Conservation (phyloP, 2,329 filamentous ascomycete genomes). For the Xylariaceae sp. region DNA sequence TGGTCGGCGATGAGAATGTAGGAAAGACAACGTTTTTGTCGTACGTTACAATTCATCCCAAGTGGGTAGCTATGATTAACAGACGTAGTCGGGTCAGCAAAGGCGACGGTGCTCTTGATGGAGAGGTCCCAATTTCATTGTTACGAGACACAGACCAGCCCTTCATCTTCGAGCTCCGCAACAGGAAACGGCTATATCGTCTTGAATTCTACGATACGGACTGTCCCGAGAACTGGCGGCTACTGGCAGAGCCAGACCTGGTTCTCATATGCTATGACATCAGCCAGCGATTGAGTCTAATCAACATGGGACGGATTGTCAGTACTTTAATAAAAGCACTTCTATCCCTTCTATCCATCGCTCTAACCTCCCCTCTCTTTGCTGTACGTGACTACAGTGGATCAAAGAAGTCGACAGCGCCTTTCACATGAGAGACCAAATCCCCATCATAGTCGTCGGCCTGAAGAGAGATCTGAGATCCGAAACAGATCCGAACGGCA, state of each 20-base stretch:
- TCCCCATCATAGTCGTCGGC: constrained; percentile 55
- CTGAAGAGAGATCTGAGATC: constrained; percentile 58
- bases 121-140: constrained; percentile 42
- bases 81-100: constrained; percentile 48
- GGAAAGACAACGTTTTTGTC: constrained; percentile 61
- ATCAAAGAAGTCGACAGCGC: constrained; percentile 48
- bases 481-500: constrained; percentile 55
- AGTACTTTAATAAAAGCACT: constrained; percentile 25
- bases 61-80: background rate
- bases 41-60: constrained; percentile 37
- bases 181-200: constrained; percentile 44
- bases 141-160: constrained; percentile 58
- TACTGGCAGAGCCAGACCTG: constrained; percentile 52
- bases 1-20: constrained; percentile 56
- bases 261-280: constrained; percentile 60
- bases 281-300: constrained; percentile 53
- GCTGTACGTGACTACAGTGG: constrained; percentile 45
- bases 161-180: constrained; percentile 53
- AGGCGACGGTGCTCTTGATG: constrained; percentile 38
- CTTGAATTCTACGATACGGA: constrained; percentile 59
- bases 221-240: constrained; percentile 54
- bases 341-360: background rate
- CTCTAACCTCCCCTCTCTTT: constrained; percentile 5
- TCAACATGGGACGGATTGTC: constrained; percentile 55
- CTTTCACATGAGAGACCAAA: constrained; percentile 44